Evolutionary conservation across 2,329 filamentous ascomycete species (phyloP).

Genomic region (Microthyrium microscopicum): DNA sequence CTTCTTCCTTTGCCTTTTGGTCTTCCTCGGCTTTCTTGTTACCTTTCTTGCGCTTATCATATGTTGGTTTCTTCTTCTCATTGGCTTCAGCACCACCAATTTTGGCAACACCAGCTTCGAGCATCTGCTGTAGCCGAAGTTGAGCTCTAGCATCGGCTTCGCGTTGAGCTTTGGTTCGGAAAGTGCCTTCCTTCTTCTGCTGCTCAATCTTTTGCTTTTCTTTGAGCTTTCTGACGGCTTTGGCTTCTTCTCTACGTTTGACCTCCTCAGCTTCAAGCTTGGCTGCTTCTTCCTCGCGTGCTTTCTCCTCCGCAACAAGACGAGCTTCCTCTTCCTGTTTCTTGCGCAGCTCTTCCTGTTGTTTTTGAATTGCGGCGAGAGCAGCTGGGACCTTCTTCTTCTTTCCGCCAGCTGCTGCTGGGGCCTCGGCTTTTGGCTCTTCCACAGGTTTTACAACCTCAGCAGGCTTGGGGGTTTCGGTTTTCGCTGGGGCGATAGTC

Average conservation of each 20-base stretch:
- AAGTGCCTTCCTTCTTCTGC: constrained; percentile 76
- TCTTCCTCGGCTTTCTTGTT: constrained; percentile 48
- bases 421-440: constrained; percentile 14
- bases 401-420: constrained; percentile 40
- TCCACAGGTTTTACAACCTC: constrained; percentile 21
- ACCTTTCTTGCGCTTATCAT: constrained; percentile 19
- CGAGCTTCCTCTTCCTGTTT: constrained; percentile 47
- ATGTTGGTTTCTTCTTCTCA: background rate
- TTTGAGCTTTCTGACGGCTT: constrained; percentile 64
- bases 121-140: constrained; percentile 69
- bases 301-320: constrained; percentile 45
- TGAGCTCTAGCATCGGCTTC: constrained; percentile 68
- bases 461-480: constrained; percentile 26
- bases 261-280: constrained; percentile 47
- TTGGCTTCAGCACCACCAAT: constrained; percentile 36
- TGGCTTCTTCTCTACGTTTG: constrained; percentile 55
- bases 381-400: constrained; percentile 77
- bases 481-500: constrained; percentile 33
- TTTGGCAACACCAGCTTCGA: constrained; percentile 56
- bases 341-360: constrained; percentile 60
- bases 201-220: constrained; percentile 78
- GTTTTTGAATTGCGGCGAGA: constrained; percentile 57
- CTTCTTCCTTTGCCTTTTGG: constrained; percentile 21
- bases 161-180: constrained; percentile 70
- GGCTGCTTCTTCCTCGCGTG: constrained; percentile 49